phyloP scores from a whole-genome alignment of 2,329 filamentous ascomycete species.

The Blumeriella jaapii region DNA sequence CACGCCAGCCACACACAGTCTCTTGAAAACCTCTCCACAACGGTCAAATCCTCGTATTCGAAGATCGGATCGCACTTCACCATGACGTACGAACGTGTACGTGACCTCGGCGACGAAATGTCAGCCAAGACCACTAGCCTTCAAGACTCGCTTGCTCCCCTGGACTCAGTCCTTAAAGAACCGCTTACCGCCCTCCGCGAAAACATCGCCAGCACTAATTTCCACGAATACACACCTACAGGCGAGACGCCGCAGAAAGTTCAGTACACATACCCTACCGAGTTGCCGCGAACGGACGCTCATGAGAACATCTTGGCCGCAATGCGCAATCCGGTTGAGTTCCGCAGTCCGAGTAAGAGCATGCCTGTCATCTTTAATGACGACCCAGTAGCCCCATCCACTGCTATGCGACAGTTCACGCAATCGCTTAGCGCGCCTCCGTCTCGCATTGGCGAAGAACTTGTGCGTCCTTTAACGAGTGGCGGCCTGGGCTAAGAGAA shows the following conservation, averaged over 20 bases:
- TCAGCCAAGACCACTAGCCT: slow-evolving; percentile 46
- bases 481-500: slow-evolving; percentile 38
- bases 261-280: slow-evolving; percentile 68
- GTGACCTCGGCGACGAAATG: slow-evolving; percentile 58
- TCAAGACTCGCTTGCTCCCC: slow-evolving; percentile 46
- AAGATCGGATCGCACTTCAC: slow-evolving; percentile 61
- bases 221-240: slow-evolving; percentile 76
- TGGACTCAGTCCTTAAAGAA: slow-evolving; percentile 50
- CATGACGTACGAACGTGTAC: slow-evolving; percentile 54
- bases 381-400: background rate
- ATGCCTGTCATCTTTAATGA: slow-evolving; percentile 27
- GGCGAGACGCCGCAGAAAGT: slow-evolving; percentile 76
- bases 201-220: slow-evolving; percentile 48
- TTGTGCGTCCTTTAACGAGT: no score
- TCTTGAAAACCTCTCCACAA: slow-evolving; percentile 51
- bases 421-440: slow-evolving; percentile 12
- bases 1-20: slow-evolving; percentile 58
- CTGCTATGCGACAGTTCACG: slow-evolving; percentile 7
- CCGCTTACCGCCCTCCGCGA: slow-evolving; percentile 62
- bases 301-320: slow-evolving; percentile 45
- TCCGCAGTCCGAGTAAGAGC: slow-evolving; percentile 23
- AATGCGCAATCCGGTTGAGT: slow-evolving; percentile 29
- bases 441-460: slow-evolving; percentile 2
- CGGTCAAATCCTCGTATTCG: slow-evolving; percentile 61
- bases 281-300: slow-evolving; percentile 62